Evolutionary conservation across 345 rosid species (phyloP), one percentile per base, ranked within the genome.

Genomic region (Cardamine chenopodiifolia): DNA sequence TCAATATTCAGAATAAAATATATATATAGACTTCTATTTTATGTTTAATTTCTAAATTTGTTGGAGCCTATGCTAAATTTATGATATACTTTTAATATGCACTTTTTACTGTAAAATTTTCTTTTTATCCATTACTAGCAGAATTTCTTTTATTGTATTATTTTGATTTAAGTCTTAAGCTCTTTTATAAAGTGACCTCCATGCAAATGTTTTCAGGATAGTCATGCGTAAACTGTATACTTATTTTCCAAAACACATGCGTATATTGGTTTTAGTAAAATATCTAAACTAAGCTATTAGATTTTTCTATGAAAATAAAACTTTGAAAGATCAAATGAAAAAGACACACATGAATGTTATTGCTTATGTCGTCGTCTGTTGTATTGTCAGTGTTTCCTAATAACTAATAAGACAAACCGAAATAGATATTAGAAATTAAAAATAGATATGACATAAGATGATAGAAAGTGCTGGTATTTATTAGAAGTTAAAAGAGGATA

Each of bases 401-500:
- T 37, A 39, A 20, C 11, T 40, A 62, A 62, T 23, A 39, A 62
- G 49, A 62, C 34, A 62, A 62, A 40, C 50, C 34, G 14, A 39
- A 3, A 39, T 23, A 13, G 13, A 39, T 34, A 35, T 20, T 2
- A 11, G 5, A 22, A 8, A 34, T 3, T 14, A 8, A 1, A 13
- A 8, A 22, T 22, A 22, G 8, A 61, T 23, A 39, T 23, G 14
- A 62, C 20, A 62, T 62, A 44, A 45, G n/a, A 45, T 64, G 40
- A 64, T 28, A 45, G 7, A 64, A 64, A 64, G 55, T 18, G 55
- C 3, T 64, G 7, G 6, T 39, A n/a, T 53, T 35, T 17, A 34
- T 7, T 7, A 34, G 23, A 34, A 67, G 19, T 48, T 40, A 70
- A 57, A 70, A 70, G 57, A 57, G 18, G 20, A 20, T 6, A 37